phyloP scores from a whole-genome alignment of 2,329 filamentous ascomycete species.

The Neonectria hederae region DNA sequence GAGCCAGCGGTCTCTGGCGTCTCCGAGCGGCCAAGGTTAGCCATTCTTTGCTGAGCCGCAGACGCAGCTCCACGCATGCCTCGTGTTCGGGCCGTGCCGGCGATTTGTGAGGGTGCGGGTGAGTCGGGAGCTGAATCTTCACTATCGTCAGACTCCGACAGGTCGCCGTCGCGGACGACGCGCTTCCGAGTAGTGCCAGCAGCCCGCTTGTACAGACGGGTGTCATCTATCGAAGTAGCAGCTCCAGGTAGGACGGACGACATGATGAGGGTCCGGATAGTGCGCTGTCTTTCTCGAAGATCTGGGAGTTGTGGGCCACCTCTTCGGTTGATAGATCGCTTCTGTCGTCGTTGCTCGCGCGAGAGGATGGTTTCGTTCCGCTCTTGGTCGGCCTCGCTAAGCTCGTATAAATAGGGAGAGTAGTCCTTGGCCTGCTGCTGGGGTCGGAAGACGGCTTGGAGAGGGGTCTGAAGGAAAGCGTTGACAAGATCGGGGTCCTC shows the following conservation, averaged over 20 bases:
- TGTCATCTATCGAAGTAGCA: conserved; percentile 81
- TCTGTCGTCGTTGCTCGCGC: conserved; percentile 91
- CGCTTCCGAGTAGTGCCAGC: conserved; percentile 69
- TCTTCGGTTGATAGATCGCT: conserved; percentile 91
- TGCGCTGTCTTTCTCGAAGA: conserved; percentile 92
- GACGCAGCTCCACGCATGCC: conserved; percentile 89
- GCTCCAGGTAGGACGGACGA: conserved; percentile 93
- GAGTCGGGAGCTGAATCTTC: conserved; percentile 89
- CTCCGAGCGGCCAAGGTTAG: conserved; percentile 81
- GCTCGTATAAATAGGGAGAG: conserved; percentile 91
- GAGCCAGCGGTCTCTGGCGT: conserved; percentile 80
- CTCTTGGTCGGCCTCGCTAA: conserved; percentile 90
- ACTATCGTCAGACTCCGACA: conserved; percentile 90
- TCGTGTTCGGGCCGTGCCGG: conserved; percentile 83
- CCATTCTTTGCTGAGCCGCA: conserved; percentile 88
- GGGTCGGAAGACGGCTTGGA: conserved; percentile 85
- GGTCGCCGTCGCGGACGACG: conserved; percentile 68
- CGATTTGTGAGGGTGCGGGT: conserved; percentile 77
- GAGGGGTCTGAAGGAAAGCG: conserved; percentile 85
- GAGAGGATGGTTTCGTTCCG: conserved; percentile 92
- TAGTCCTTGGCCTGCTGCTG: conserved; percentile 95
- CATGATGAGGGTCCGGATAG: conserved; percentile 90
- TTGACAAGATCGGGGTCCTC: conserved; percentile 90
- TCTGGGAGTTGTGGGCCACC: conserved; percentile 95
- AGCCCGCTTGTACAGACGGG: conserved; percentile 84